A percentile compares a stretch with the other conserved stretches of the same genome.
Evolutionary conservation across 768 basidiomycete species (phyloP).

Genomic region (Leccinum ochraceum): DNA sequence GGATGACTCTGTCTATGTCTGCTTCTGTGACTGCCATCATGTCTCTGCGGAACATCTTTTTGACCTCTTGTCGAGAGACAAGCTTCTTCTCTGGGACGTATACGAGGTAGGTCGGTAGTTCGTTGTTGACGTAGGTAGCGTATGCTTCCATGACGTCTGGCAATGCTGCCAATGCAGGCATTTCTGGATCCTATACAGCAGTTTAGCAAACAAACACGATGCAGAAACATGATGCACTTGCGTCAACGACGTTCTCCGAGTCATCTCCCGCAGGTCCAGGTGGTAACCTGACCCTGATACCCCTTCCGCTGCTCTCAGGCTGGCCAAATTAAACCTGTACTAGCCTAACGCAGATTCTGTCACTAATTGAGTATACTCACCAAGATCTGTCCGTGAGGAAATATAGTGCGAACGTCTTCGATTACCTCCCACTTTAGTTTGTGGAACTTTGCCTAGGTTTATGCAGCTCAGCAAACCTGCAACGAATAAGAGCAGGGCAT

Average conservation of each 20-base stretch:
- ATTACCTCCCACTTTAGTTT: conserved; percentile 32
- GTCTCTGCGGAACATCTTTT: conserved; percentile 31
- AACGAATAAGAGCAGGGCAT: neutral
- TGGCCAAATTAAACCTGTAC: neutral
- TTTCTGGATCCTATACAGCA: conserved; percentile 14
- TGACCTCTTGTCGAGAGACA: conserved; percentile 33
- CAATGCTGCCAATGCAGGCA: conserved; percentile 6
- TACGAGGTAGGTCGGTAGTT: conserved; percentile 31
- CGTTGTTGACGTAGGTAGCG: conserved; percentile 29
- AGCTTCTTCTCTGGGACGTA: conserved; percentile 28
- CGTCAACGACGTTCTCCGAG: conserved; percentile 7
- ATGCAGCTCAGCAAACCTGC: neutral
- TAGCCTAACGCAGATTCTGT: neutral
- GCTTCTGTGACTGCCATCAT: conserved; percentile 27
- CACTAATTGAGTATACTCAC: conserved; percentile 13
- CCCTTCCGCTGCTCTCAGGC: neutral
- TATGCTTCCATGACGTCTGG: conserved; percentile 28
- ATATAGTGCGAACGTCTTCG: conserved; percentile 26
- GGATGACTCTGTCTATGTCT: conserved; percentile 19
- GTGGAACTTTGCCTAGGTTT: conserved; percentile 29
- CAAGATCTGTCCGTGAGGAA: conserved; percentile 32
- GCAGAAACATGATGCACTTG: neutral
- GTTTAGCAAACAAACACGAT: neutral
- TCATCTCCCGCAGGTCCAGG: conserved; percentile 13
- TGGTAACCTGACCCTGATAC: conserved; percentile 24